Conservation (phyloP, 805 yeast genomes). For the Metschnikowia anglica region DNA sequence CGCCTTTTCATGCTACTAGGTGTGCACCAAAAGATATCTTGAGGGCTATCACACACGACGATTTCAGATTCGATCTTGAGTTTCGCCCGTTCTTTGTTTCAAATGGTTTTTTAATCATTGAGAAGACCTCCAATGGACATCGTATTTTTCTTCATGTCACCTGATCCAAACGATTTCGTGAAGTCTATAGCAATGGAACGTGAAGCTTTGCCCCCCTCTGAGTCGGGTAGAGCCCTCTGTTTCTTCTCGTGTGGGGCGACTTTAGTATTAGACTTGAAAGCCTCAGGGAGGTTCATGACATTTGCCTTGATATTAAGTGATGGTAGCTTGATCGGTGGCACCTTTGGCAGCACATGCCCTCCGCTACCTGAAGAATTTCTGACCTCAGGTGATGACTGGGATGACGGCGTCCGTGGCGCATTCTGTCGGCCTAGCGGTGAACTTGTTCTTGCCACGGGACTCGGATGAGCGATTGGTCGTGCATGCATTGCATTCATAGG, state of each 20-base stretch:
- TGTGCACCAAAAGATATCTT: too few species aligned
- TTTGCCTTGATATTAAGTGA: constrained; percentile 9
- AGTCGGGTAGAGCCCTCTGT: not conserved
- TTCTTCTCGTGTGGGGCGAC: not conserved
- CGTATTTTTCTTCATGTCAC: constrained; percentile 20
- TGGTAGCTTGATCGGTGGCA: constrained; percentile 17
- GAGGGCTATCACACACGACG: too few species aligned
- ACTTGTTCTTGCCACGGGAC: not conserved
- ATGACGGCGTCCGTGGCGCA: not conserved
- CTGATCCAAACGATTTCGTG: constrained; percentile 17
- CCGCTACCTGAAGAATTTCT: not conserved
- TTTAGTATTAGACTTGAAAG: not conserved
- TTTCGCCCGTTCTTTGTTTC: not conserved
- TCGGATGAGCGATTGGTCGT: constrained; percentile 1
- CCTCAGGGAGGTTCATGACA: not conserved
- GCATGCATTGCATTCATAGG: constrained; percentile 4
- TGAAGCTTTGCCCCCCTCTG: not conserved
- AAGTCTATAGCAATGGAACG: constrained; percentile 22
- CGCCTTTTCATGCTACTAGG: too few species aligned
- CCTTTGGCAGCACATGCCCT: not conserved
- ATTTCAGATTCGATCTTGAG: too few species aligned
- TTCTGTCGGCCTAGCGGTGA: not conserved
- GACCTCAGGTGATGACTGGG: not conserved
- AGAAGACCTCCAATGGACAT: constrained; percentile 44
- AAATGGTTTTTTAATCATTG: constrained; percentile 22